Evolutionary conservation across 2,329 filamentous ascomycete genomes (phyloP), one percentile per base, ranked within the genome.

Genomic region (Diaporthe longicolla): DNA sequence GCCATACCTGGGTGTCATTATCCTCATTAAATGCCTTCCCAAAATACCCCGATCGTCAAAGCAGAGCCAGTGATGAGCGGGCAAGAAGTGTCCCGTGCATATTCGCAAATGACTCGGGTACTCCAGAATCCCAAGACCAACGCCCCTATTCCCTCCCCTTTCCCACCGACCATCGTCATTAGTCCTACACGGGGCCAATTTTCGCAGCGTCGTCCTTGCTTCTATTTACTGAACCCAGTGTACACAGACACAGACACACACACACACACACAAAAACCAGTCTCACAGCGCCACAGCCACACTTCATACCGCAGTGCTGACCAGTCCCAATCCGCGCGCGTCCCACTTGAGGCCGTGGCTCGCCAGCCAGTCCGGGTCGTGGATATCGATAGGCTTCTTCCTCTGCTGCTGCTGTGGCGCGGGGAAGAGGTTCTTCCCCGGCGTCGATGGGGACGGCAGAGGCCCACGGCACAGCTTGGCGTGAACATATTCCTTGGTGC

Each of bases 261-360:
- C 45, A 37, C 9, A 35, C 29, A 35, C 59, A 50, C 8, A 63
- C 40, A 61, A n/a, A 45, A 17, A 63, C 5, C 52, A 57, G 32
- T 7, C 43, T 35, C 15, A 52, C 21, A 52, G 37, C 21, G 32
- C 32, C 48, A 13, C 48, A 37, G 21, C 63, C n/a, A 11, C 11
- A 9, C 48, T 21, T 68, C 29, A 74, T 24, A 68, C 48, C 19
- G 61, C 63, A n/a, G 70, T 40, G 32, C 55, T 73, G 32, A 70
- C 48, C 58, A 73, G 13, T 26, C 73, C 70, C 37, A 73, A 19
- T 19, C 63, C 70, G 11, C 50, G 70, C 13, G 48, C 63, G 57
- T 73, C 65, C 73, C 73, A 74, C 37, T 70, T 70, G 40, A 74
- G 40, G 13, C 73, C 73, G 48, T 74, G 70, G 26, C 55, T 73